Evolutionary conservation across 2,329 filamentous ascomycete genomes (phyloP).

Genomic region (Leptographium wingfieldii): DNA sequence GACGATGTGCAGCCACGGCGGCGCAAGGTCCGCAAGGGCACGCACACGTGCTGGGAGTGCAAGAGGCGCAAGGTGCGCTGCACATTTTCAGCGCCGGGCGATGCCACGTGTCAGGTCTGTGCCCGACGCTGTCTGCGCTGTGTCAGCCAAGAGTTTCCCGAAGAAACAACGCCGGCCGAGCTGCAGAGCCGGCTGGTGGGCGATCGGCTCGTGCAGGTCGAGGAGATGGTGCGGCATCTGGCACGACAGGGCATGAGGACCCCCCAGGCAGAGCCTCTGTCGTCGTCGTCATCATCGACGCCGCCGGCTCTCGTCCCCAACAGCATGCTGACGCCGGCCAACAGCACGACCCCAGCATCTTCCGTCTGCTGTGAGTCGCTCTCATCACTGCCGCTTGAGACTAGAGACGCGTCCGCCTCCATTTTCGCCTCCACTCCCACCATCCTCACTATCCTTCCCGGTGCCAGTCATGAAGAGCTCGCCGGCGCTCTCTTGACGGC

Average conservation of each 20-base stretch:
- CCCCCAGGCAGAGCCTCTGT: neutral
- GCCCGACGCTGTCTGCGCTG: slow-evolving; percentile 28
- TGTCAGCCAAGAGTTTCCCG: slow-evolving; percentile 33
- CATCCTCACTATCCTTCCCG: neutral
- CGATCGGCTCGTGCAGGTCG: slow-evolving; percentile 10
- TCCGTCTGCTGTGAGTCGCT: neutral
- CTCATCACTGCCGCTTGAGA: neutral
- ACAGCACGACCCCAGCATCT: neutral
- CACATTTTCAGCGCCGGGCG: slow-evolving; percentile 25
- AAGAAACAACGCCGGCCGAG: slow-evolving; percentile 13
- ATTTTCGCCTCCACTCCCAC: neutral
- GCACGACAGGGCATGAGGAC: neutral
- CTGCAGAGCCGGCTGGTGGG: slow-evolving; percentile 9
- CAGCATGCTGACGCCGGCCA: neutral
- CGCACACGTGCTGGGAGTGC: slow-evolving; percentile 46
- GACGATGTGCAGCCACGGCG: slow-evolving; percentile 10
- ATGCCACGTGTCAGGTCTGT: slow-evolving; percentile 32
- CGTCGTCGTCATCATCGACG: neutral
- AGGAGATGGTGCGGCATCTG: slow-evolving; percentile 8
- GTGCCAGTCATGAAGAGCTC: neutral
- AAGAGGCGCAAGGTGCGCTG: slow-evolving; percentile 42
- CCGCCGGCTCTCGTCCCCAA: neutral
- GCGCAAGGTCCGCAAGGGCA: slow-evolving; percentile 39
- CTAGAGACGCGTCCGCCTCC: neutral
- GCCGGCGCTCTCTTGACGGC: slow-evolving; percentile 1